Percentiles rank a stretch among this genome's conserved stretches.
These are phyloP conservation scores for Teratosphaeria viscida DNA, from an alignment of 2,329 filamentous ascomycete genomes.

Conservation along the genomic window DNA sequence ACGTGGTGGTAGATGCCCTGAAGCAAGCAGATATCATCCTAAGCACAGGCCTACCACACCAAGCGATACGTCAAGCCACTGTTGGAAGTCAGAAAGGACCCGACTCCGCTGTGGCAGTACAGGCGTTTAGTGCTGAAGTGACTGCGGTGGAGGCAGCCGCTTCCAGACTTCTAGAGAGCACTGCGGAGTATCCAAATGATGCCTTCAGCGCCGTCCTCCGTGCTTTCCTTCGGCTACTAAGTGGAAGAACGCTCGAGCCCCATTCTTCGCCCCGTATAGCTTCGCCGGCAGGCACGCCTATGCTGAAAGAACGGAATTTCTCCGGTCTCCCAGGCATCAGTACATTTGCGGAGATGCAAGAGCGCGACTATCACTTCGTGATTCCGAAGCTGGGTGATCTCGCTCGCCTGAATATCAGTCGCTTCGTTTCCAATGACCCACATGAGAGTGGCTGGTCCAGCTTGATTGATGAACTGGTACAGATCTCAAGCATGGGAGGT, in stretches of 20 bases:
- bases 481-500: conserved; percentile 31
- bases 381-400: conserved; percentile 39
- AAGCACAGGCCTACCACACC: conserved; percentile 31
- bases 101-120: conserved; percentile 18
- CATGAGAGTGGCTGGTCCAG: conserved; percentile 65
- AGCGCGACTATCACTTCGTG: conserved; percentile 37
- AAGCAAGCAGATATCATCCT: conserved; percentile 88
- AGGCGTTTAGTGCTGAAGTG: conserved; percentile 59
- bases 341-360: conserved; percentile 27
- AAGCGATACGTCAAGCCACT: conserved; percentile 15
- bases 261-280: background rate
- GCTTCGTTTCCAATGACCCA: conserved; percentile 58
- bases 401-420: conserved; percentile 36
- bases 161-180: conserved; percentile 79
- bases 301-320: conserved; percentile 22
- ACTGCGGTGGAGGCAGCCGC: conserved; percentile 82
- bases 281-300: conserved; percentile 22
- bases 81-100: conserved; percentile 10
- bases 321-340: conserved; percentile 36
- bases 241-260: conserved; percentile 12
- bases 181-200: conserved; percentile 75
- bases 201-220: conserved; percentile 68
- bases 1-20: conserved; percentile 80
- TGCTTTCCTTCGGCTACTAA: conserved; percentile 63
- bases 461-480: conserved; percentile 47